Base-by-base conservation (phyloP, 2,329 filamentous ascomycete species). In the Exophiala phaeomuriformis region DNA sequence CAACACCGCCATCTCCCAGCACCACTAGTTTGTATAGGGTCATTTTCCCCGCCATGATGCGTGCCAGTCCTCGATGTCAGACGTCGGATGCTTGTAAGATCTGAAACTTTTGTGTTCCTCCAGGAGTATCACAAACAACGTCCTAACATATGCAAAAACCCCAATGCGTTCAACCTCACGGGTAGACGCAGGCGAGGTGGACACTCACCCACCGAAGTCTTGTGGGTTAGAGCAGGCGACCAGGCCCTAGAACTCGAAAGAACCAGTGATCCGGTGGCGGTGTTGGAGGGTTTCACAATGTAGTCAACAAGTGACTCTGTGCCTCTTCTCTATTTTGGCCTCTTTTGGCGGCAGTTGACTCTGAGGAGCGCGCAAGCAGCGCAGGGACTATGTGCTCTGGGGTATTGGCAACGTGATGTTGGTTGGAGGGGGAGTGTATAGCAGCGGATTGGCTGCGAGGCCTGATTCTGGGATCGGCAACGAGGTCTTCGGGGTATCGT, bases 1-100 rank as follows among this genome's bases (percentile, higher is more conserved):
- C 90, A 58, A 95, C 90, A 73, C 90, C 90, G 75, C 90, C 90
- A 70, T 95, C 90, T 65, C 90, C 90, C 61, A 95, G 77, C 74
- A 95, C 90, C 81, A 95, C 90, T 79, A 95, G 75, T 75, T 95
- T 95, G 78, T 95, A 94, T 71, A 95, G 76, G 68, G 90, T 90
- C 89, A 94, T 94, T 78, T 91, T 90, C 67, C 87, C 87, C 75
- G 88, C 84, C 88, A 93, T 93, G 71, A 67, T 77, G 30, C 67
- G 36, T 57, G 51, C 39, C 40, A 40, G 37, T 53, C 44, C 47
- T 55, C 51, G 45, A 51, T 52, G 54, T 41, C 48, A 39, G 19
- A 49, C 32, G n/a, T 46, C 42, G 47, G 32, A 35, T 37, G 43
- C 10, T 32, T n/a, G 8, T 10, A 28, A 44, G 28, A 32, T 46